These are phyloP conservation scores for Populus simonii DNA, from an alignment of 345 rosid genomes.

Conservation along the genomic window DNA sequence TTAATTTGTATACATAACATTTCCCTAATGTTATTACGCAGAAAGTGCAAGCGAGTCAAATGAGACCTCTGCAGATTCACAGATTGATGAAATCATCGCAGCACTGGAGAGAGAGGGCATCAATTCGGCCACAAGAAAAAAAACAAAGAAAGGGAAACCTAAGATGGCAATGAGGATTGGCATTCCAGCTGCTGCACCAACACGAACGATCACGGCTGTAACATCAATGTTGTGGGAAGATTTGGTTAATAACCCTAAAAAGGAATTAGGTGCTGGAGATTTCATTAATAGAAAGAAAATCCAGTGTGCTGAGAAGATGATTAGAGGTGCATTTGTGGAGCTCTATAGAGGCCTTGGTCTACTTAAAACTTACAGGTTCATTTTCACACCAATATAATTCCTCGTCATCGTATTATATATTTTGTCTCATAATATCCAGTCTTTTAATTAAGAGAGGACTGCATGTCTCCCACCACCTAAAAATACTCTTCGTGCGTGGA, in stretches of 20 bases:
- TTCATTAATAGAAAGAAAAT: conserved; percentile 67
- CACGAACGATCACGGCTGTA: conserved; percentile 59
- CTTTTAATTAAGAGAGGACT: no score
- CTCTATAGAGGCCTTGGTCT: conserved; percentile 79
- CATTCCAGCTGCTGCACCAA: conserved; percentile 58
- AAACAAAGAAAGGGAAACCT: conserved; percentile 66
- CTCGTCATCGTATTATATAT: background rate
- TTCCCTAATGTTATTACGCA: conserved; percentile 13
- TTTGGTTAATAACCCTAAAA: conserved; percentile 67
- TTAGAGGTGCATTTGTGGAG: conserved; percentile 83
- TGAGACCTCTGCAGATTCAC: conserved; percentile 33
- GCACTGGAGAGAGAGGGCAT: conserved; percentile 76
- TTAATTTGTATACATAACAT: background rate
- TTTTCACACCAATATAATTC: background rate
- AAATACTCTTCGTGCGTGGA: background rate
- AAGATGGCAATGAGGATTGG: conserved; percentile 74
- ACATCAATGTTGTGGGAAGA: conserved; percentile 84
- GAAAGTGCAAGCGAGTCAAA: conserved; percentile 39
- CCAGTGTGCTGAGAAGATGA: conserved; percentile 83
- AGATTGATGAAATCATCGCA: conserved; percentile 65
- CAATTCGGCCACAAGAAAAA: conserved; percentile 52
- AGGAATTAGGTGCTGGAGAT: conserved; percentile 46
- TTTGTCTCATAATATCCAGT: no score
- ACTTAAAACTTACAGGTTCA: conserved; percentile 67
- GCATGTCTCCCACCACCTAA: no score